Evolutionary conservation across 1,284 basidiomycete genomes (phyloP), one percentile per base, ranked within the genome.

Genomic region (Sporisorium graminicola): DNA sequence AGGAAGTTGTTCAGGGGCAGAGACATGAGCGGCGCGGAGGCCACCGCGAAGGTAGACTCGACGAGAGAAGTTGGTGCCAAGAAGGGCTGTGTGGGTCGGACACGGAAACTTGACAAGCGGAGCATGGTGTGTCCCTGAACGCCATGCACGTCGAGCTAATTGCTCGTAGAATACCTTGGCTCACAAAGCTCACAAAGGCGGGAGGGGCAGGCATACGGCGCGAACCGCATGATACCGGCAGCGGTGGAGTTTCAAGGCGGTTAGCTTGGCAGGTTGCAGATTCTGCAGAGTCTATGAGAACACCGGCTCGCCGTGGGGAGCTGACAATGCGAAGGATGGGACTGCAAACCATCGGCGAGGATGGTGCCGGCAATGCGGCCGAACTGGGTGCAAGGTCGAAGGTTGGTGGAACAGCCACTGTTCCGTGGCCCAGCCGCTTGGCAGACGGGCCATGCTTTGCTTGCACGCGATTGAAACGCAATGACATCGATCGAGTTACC

Each of bases 1-100:
- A n/a, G n/a, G n/a, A n/a, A n/a, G n/a, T n/a, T n/a, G n/a, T n/a
- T 50, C 53, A 59, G 54, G 60, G 60, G 60, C 52, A 20, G 33
- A 37, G 43, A 40, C 44, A 58, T 37, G 44, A 2, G 35, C 37
- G 56, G 26, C 9, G 50, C 42, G 46, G 29, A 16, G 46, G 4
- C 18, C 31, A 35, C n/a, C n/a, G 43, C 40, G 31, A 64, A 42
- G 52, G 7, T 55, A 47, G 56, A 55, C 47, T 40, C 13, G 37
- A n/a, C n/a, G n/a, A 6, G 58, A 53, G 55, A 59, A 54, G 44
- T 59, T 65, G 59, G 43, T 65, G 69, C 69, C 69, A 72, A 72
- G 69, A 44, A 42, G 37, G 46, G 59, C 40, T 9, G 51, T 62
- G 46, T 22, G 49, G n/a, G 62, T 65, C 62, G 62, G 68, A 65